Evolutionary conservation across 2,329 filamentous ascomycete species (phyloP).

Genomic region (Nemania serpens): DNA sequence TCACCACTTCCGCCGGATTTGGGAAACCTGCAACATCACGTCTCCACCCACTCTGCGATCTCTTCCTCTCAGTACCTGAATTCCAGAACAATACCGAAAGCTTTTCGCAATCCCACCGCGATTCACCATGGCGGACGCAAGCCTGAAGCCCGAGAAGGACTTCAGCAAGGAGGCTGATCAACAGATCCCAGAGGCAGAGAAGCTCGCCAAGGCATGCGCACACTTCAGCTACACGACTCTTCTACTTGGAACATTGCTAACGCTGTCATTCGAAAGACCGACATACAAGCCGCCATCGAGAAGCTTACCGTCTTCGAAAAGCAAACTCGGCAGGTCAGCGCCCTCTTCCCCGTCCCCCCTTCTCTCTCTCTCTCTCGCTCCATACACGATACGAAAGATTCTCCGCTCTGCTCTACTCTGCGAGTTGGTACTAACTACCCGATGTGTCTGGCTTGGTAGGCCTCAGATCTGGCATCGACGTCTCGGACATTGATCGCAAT

Average conservation of each 20-base stretch:
- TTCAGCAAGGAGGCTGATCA: constrained; percentile 95
- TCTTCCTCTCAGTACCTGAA: background rate
- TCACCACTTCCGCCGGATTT: too few relatives aligned
- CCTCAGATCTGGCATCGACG: constrained; percentile 93
- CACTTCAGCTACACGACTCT: constrained; percentile 11
- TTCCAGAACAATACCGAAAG: background rate
- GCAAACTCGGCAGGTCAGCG: constrained; percentile 85
- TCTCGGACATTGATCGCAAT: constrained; percentile 86
- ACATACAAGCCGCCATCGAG: constrained; percentile 87
- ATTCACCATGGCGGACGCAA: constrained; percentile 75
- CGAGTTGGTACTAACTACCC: constrained; percentile 33
- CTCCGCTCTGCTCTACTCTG: background rate
- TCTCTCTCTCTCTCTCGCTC: too few relatives aligned
- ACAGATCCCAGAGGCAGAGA: constrained; percentile 86
- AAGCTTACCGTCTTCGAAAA: constrained; percentile 93
- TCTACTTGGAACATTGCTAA: constrained; percentile 7
- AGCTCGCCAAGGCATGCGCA: constrained; percentile 75
- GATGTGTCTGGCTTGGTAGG: constrained; percentile 53
- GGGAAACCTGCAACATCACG: background rate
- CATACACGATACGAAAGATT: too few relatives aligned
- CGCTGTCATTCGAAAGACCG: constrained; percentile 54
- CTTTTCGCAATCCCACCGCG: background rate
- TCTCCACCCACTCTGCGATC: background rate
- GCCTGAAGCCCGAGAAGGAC: constrained; percentile 96
- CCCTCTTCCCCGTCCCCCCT: background rate